phyloP scores from a whole-genome alignment of 2,329 filamentous ascomycete genomes.

The Fusarium incarnatum region DNA sequence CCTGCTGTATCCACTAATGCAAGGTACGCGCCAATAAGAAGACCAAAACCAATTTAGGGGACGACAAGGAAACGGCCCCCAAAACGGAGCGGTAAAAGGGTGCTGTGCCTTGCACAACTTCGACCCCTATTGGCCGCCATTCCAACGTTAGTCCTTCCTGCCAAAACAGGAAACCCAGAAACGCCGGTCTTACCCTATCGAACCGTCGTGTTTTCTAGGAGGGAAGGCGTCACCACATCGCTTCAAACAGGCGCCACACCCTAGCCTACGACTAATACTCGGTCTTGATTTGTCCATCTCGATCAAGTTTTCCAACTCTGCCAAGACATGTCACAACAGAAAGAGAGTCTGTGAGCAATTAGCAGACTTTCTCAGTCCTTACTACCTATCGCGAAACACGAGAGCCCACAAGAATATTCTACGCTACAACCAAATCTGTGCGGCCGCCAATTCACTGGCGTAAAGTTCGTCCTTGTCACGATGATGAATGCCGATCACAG shows the following conservation, averaged over 20 bases:
- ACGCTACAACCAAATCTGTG: neutral
- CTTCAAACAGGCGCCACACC: slow-evolving; percentile 19
- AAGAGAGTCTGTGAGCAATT: neutral
- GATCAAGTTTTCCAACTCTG: slow-evolving; percentile 17
- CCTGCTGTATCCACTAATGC: slow-evolving; percentile 39
- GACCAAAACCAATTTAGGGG: slow-evolving; percentile 21
- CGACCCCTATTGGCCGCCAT: slow-evolving; percentile 26
- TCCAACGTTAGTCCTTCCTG: slow-evolving; percentile 18
- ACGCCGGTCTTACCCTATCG: slow-evolving; percentile 33
- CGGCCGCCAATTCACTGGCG: neutral
- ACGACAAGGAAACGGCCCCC: slow-evolving; percentile 37
- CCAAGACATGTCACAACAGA: slow-evolving; percentile 12
- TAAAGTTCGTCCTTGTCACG: neutral
- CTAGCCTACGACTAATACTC: neutral
- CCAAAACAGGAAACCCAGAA: slow-evolving; percentile 36
- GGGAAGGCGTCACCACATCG: slow-evolving; percentile 32
- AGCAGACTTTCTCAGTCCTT: neutral
- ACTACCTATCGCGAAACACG: neutral
- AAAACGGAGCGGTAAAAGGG: slow-evolving; percentile 33
- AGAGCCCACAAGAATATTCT: neutral
- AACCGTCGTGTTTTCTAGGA: slow-evolving; percentile 26
- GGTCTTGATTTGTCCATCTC: slow-evolving; percentile 9
- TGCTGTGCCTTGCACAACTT: slow-evolving; percentile 21
- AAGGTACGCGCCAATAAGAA: slow-evolving; percentile 44
- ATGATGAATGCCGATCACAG: slow-evolving; percentile 29